These are phyloP conservation scores for Scheffersomyces segobiensis DNA, from an alignment of 1,139 yeast species.

Conservation along the genomic window DNA sequence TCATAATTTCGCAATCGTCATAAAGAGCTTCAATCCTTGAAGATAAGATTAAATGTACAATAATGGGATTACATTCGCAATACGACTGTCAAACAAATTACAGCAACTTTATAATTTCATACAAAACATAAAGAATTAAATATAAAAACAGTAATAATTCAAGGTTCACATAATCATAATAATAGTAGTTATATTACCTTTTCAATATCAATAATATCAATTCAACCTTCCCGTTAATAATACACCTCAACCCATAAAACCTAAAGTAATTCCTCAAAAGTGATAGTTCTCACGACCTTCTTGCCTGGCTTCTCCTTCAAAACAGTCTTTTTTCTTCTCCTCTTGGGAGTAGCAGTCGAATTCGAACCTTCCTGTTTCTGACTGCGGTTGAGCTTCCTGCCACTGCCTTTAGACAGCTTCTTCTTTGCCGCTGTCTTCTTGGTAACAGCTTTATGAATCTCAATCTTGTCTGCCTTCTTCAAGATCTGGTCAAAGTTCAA, in stretches of 20 bases:
- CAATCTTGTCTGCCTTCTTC: slow-evolving; percentile 16
- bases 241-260: slow-evolving; percentile 2
- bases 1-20: neutral
- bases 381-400: neutral
- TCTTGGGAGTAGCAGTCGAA: neutral
- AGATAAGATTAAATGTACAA: neutral
- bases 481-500: slow-evolving; percentile 26
- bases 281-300: slow-evolving; percentile 18
- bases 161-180: neutral
- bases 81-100: neutral
- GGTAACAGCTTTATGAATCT: neutral
- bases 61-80: neutral
- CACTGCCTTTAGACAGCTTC: neutral
- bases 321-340: slow-evolving; percentile 1
- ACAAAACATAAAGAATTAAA: neutral
- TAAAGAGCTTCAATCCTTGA: neutral
- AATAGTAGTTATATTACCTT: neutral
- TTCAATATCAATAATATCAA: neutral
- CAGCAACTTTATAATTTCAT: neutral
- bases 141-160: no score
- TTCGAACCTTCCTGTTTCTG: neutral
- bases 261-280: slow-evolving; percentile 18
- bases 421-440: neutral
- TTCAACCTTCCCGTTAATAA: neutral
- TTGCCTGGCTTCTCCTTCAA: slow-evolving; percentile 3